Percentiles rank a stretch among this genome's conserved stretches.
These are phyloP conservation scores for Verticillium longisporum DNA, from an alignment of 2,329 filamentous ascomycete species.

Conservation along the genomic window DNA sequence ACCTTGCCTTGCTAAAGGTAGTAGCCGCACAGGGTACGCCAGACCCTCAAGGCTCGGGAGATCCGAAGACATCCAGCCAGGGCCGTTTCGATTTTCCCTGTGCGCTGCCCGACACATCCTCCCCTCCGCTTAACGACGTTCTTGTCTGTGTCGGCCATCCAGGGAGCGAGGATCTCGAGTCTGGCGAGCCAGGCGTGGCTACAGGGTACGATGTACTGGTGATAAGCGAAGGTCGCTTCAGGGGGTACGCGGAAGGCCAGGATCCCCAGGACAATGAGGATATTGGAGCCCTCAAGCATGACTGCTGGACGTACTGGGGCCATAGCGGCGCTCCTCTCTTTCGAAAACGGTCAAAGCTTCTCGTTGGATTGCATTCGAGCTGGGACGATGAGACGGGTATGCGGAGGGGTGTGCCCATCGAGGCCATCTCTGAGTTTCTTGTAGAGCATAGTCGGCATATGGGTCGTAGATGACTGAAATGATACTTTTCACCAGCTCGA, in stretches of 20 bases:
- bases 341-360: conserved; percentile 22
- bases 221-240: conserved; percentile 33
- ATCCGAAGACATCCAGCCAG: background rate
- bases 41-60: background rate
- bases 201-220: conserved; percentile 41
- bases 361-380: conserved; percentile 45
- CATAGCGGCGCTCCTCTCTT: conserved; percentile 45
- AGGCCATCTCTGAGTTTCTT: conserved; percentile 35
- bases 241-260: conserved; percentile 27
- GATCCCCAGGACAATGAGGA: conserved; percentile 43
- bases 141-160: conserved; percentile 28
- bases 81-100: conserved; percentile 12
- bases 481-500: background rate
- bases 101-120: conserved; percentile 6
- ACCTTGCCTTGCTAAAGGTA: conserved; percentile 39
- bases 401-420: conserved; percentile 38
- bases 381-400: conserved; percentile 47
- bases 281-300: conserved; percentile 45
- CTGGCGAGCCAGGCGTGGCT: conserved; percentile 19
- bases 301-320: conserved; percentile 52
- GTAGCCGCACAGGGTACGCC: conserved; percentile 15
- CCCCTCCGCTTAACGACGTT: conserved; percentile 12
- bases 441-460: conserved; percentile 1
- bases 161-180: conserved; percentile 35
- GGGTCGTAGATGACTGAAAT: background rate